These are phyloP conservation scores for Talaromyces sp. DNA, from an alignment of 2,329 filamentous ascomycete genomes.

Conservation along the genomic window DNA sequence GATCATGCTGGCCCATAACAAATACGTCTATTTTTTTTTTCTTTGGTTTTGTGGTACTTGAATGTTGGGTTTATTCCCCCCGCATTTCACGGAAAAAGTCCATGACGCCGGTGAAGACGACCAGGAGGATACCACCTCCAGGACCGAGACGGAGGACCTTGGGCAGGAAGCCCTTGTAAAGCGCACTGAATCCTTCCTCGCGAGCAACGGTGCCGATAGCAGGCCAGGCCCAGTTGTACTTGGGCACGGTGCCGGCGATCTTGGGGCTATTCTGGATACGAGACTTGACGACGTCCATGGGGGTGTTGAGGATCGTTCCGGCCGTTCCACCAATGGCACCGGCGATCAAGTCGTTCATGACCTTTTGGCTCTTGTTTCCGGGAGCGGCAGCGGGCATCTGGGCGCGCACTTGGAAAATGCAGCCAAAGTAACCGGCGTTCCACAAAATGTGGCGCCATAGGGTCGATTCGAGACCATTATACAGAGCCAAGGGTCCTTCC, in stretches of 20 bases:
- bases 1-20: neutral
- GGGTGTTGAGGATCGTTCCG: slow-evolving; percentile 90
- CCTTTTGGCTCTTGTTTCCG: slow-evolving; percentile 68
- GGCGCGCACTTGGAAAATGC: slow-evolving; percentile 92
- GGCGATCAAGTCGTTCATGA: slow-evolving; percentile 80
- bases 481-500: slow-evolving; percentile 82
- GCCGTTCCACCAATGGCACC: slow-evolving; percentile 83
- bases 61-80: slow-evolving; percentile 27
- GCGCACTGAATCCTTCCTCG: slow-evolving; percentile 84
- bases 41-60: neutral
- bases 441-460: slow-evolving; percentile 92
- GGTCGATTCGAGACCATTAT: slow-evolving; percentile 94
- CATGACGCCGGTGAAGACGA: slow-evolving; percentile 46
- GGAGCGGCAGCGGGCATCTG: slow-evolving; percentile 70
- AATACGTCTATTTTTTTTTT: neutral
- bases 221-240: slow-evolving; percentile 99
- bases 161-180: slow-evolving; percentile 97
- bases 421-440: slow-evolving; percentile 96
- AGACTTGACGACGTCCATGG: slow-evolving; percentile 96
- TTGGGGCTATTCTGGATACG: slow-evolving; percentile 92
- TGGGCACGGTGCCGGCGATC: slow-evolving; percentile 71
- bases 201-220: slow-evolving; percentile 77
- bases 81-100: slow-evolving; percentile 81
- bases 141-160: slow-evolving; percentile 80
- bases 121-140: slow-evolving; percentile 55